These are phyloP conservation scores for Komagataella pastoris DNA, from an alignment of 805 yeast genomes.

Conservation along the genomic window DNA sequence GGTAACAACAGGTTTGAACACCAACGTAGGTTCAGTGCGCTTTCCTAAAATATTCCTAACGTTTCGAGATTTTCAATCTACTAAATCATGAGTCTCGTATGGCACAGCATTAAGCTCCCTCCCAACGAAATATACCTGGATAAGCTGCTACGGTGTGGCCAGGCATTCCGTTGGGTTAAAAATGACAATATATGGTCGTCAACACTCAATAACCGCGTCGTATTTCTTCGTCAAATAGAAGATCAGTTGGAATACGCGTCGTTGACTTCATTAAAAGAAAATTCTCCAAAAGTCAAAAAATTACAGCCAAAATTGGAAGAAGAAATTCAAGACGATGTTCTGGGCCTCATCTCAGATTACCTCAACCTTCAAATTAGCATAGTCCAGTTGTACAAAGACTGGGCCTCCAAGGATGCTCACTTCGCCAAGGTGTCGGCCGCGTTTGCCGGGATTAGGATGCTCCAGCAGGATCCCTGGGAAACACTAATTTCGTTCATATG, in stretches of 20 bases:
- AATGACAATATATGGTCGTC: constrained; percentile 49
- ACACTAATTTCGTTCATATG: constrained; percentile 83
- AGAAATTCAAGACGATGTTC: constrained; percentile 10
- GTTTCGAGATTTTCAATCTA: neutral
- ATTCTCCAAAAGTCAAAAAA: neutral
- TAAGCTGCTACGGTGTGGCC: constrained; percentile 72
- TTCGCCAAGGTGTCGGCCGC: constrained; percentile 23
- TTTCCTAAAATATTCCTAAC: too few species aligned
- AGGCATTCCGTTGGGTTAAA: constrained; percentile 69
- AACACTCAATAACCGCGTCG: constrained; percentile 41
- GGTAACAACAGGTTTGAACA: too few species aligned
- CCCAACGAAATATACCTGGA: constrained; percentile 40
- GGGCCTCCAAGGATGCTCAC: constrained; percentile 44
- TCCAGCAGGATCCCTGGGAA: constrained; percentile 97
- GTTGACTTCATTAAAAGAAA: constrained; percentile 14
- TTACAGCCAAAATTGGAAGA: constrained; percentile 13
- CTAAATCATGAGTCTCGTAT: neutral
- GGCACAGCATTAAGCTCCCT: neutral
- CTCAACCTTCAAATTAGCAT: constrained; percentile 53
- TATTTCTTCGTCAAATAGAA: constrained; percentile 52
- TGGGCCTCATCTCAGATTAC: constrained; percentile 44
- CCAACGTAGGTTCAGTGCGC: too few species aligned
- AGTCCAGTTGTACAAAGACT: constrained; percentile 36
- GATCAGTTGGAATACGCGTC: constrained; percentile 37
- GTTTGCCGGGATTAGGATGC: constrained; percentile 66